These are phyloP conservation scores for Suhomyces taliae DNA, from an alignment of 1,139 yeast genomes.

Conservation along the genomic window DNA sequence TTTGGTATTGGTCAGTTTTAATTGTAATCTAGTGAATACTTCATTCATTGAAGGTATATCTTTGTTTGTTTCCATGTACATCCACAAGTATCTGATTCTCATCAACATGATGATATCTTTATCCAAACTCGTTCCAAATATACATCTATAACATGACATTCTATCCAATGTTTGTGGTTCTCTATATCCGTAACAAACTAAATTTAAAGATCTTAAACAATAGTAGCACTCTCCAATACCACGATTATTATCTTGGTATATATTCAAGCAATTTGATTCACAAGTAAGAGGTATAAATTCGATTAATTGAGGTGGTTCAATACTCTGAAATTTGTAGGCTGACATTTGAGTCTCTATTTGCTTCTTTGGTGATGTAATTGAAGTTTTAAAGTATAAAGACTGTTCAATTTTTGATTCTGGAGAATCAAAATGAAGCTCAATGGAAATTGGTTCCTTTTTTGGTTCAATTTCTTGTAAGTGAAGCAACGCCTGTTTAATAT, in stretches of 20 bases:
- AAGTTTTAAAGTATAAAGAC: no score
- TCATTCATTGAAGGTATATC: conserved; percentile 16
- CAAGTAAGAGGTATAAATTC: not conserved
- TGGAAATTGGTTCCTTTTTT: no score
- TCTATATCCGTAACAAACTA: not conserved
- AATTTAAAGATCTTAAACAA: not conserved
- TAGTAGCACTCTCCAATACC: not conserved
- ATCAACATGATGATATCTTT: conserved; percentile 14
- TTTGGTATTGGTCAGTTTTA: not conserved
- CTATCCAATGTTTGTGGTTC: not conserved
- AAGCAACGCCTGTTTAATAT: no score
- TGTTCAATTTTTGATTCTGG: no score
- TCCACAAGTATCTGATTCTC: conserved; percentile 21
- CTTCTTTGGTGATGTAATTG: no score
- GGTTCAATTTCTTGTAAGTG: no score
- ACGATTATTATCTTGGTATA: not conserved
- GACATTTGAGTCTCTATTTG: no score
- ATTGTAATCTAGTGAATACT: conserved; percentile 10
- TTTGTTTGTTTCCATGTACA: conserved; percentile 11
- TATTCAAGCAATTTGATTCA: not conserved
- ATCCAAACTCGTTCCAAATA: conserved; percentile 10
- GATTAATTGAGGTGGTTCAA: no score
- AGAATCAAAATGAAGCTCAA: no score
- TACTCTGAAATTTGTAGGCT: no score
- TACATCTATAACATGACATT: conserved; percentile 19